Evolutionary conservation across 208 protist genomes (phyloP).

Genomic region (Leptomonas seymouri): DNA sequence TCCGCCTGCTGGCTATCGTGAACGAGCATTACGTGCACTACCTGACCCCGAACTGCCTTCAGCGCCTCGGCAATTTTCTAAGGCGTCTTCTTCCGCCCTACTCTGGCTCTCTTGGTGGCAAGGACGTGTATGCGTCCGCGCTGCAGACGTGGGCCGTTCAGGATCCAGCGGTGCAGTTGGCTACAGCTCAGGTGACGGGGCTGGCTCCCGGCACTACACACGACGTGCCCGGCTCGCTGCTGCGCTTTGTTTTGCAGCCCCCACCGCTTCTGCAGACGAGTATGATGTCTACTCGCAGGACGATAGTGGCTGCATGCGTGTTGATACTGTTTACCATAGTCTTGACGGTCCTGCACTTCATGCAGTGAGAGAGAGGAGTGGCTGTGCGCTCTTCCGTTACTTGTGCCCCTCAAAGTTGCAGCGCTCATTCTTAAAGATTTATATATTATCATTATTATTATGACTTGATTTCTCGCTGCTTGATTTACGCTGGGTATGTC

Average conservation of each 20-base stretch:
- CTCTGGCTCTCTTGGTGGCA: not conserved
- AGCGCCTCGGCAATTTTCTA: conserved; percentile 15
- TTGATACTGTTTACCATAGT: conserved; percentile 26
- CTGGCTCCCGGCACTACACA: conserved; percentile 39
- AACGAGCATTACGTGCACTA: conserved; percentile 46
- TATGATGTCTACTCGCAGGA: conserved; percentile 23
- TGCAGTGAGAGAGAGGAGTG: conserved; percentile 7
- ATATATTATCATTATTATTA: too few species aligned
- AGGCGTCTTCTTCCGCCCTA: conserved; percentile 16
- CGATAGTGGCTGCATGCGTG: conserved; percentile 16
- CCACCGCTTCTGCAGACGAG: conserved; percentile 43
- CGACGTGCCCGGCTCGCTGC: conserved; percentile 44
- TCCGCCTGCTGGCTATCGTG: conserved; percentile 32
- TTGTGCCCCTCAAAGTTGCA: too few species aligned
- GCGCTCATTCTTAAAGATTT: too few species aligned
- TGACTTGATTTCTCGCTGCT: too few species aligned
- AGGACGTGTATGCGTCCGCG: conserved; percentile 31
- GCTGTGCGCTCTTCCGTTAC: too few species aligned
- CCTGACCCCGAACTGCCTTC: conserved; percentile 14
- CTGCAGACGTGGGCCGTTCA: conserved; percentile 36
- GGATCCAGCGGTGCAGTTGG: conserved; percentile 56
- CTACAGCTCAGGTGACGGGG: conserved; percentile 37
- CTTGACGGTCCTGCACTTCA: conserved; percentile 21
- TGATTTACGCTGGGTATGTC: too few species aligned
- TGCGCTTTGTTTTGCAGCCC: conserved; percentile 44